A percentile compares a stretch with the other conserved stretches of the same genome.
Conservation (phyloP, 1,284 basidiomycete genomes). For the Porodaedalea pini region DNA sequence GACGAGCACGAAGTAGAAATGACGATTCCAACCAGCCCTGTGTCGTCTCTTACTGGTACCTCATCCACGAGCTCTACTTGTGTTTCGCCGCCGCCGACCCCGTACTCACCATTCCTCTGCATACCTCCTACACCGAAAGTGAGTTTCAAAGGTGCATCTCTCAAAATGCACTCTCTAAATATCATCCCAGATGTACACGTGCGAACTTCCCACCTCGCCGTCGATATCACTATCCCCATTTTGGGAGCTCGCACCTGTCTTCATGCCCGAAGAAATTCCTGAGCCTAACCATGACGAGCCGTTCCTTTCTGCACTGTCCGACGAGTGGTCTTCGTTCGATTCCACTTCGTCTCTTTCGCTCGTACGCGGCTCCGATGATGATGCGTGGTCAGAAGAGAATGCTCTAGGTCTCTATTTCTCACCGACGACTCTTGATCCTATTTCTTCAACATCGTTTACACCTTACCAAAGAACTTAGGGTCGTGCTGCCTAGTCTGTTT, state of each 20-base stretch:
- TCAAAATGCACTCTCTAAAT: neutral
- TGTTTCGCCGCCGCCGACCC: neutral
- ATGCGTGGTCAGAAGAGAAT: neutral
- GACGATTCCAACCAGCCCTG: neutral
- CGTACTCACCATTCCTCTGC: neutral
- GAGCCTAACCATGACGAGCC: neutral
- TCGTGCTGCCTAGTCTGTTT: too few relatives aligned
- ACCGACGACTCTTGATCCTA: neutral
- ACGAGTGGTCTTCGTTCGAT: neutral
- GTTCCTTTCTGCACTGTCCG: neutral
- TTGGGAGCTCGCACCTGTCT: neutral
- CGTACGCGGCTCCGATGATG: neutral
- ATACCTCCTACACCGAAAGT: neutral
- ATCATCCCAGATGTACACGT: neutral
- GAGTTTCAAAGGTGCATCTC: neutral
- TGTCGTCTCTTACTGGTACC: neutral
- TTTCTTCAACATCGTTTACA: too few relatives aligned
- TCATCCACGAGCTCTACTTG: neutral
- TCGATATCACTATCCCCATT: neutral
- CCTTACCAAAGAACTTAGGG: too few relatives aligned
- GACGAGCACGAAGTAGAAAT: neutral
- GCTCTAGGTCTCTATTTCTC: neutral
- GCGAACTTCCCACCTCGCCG: neutral
- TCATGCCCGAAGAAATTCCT: neutral
- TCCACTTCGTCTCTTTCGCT: neutral